Conservation (phyloP, 306 rosid genomes). For the Casuarina glauca region DNA sequence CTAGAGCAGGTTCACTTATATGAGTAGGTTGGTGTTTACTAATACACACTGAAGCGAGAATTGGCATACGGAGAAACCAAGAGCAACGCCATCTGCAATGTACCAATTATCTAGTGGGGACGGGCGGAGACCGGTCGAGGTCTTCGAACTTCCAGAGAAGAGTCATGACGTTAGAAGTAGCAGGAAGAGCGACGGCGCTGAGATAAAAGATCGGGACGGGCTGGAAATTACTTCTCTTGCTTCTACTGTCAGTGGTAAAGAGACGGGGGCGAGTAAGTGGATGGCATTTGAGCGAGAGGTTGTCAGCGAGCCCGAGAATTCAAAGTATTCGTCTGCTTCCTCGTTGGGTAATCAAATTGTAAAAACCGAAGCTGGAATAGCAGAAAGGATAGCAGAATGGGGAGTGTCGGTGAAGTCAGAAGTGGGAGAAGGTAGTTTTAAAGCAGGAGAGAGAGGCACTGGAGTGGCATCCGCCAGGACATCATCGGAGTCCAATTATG, state of each 20-base stretch:
- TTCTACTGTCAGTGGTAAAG: constrained; percentile 24
- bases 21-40: not conserved
- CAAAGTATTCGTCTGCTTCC: not conserved
- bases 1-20: not conserved
- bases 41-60: not conserved
- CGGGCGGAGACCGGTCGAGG: constrained; percentile 27
- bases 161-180: constrained; percentile 23
- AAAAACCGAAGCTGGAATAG: constrained; percentile 50
- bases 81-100: constrained; percentile 19
- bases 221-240: constrained; percentile 22
- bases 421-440: constrained; percentile 39
- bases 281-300: constrained; percentile 69
- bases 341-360: constrained; percentile 13
- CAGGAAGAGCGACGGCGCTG: constrained; percentile 6
- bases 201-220: not conserved
- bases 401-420: constrained; percentile 67
- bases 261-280: constrained; percentile 55
- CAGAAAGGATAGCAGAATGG: constrained; percentile 79
- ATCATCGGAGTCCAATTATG: constrained; percentile 52
- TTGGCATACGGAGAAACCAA: constrained; percentile 45
- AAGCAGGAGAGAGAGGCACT: constrained; percentile 47
- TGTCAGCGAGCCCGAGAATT: constrained; percentile 11
- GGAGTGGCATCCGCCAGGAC: constrained; percentile 47
- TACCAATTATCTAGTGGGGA: constrained; percentile 28
- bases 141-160: constrained; percentile 23